Conservation (phyloP, 2,329 filamentous ascomycete species). For the Cytospora schulzeri region DNA sequence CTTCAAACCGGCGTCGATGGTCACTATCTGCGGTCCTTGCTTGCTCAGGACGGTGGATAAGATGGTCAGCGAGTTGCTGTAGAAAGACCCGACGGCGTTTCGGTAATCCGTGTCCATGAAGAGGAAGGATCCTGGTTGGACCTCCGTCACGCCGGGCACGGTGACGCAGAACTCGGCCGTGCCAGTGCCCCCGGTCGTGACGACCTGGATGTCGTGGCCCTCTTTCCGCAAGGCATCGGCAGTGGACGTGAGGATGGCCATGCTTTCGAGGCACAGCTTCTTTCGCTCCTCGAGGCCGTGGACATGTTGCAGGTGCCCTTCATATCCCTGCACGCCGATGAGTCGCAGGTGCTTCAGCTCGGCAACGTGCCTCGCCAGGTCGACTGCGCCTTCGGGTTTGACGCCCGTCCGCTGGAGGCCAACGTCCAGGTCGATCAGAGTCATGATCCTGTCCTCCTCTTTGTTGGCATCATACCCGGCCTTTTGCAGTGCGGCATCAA, state of each 20-base stretch:
- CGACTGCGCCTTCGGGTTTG: constrained; percentile 42
- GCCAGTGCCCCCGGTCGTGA: constrained; percentile 55
- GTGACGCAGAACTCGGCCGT: constrained; percentile 55
- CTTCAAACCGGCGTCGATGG: constrained; percentile 54
- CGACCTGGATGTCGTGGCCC: constrained; percentile 49
- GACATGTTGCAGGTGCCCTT: constrained; percentile 56
- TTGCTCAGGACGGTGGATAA: constrained; percentile 51
- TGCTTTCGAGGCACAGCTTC: constrained; percentile 46
- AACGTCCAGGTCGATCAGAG: constrained; percentile 53
- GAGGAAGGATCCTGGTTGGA: constrained; percentile 57
- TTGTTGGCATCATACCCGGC: constrained; percentile 34
- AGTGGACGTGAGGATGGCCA: constrained; percentile 47
- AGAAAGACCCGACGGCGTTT: constrained; percentile 52
- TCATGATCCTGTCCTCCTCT: constrained; percentile 39
- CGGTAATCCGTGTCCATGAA: constrained; percentile 62
- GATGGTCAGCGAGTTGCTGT: constrained; percentile 51
- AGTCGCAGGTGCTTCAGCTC: constrained; percentile 43
- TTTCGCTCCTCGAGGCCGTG: constrained; percentile 46
- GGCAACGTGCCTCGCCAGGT: constrained; percentile 43
- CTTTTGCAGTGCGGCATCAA: constrained; percentile 44
- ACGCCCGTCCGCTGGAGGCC: constrained; percentile 53
- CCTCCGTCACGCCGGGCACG: constrained; percentile 53
- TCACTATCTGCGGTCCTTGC: constrained; percentile 46
- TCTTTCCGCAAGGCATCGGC: constrained; percentile 44
- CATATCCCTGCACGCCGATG: constrained; percentile 55